A percentile compares a stretch with the other conserved stretches of the same genome.
These are phyloP conservation scores for Moricandia moricandioides DNA, from an alignment of 345 rosid species.

Conservation along the genomic window DNA sequence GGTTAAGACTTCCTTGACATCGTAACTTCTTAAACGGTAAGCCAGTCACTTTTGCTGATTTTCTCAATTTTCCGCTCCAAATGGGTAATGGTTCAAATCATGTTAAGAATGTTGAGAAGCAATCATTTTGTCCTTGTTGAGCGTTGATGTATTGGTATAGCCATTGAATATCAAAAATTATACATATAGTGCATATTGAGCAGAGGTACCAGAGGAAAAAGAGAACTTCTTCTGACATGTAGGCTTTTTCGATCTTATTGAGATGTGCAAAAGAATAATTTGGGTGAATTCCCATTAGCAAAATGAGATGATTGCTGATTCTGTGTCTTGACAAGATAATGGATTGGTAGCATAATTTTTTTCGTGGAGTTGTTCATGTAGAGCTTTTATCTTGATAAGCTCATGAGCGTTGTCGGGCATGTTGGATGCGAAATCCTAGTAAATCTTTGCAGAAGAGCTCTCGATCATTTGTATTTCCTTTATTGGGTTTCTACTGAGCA, in stretches of 20 bases:
- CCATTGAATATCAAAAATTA: background rate
- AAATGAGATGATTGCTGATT: background rate
- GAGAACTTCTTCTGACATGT: background rate
- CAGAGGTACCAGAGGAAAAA: background rate
- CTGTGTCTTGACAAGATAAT: background rate
- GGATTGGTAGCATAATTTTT: background rate
- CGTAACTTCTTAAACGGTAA: too few species aligned
- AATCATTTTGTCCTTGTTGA: background rate
- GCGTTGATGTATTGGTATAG: background rate
- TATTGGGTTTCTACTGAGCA: too few species aligned
- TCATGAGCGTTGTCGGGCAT: too few species aligned
- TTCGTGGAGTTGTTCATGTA: background rate
- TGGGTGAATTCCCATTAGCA: background rate
- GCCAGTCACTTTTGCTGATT: too few species aligned
- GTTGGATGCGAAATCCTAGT: too few species aligned
- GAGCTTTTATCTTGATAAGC: too few species aligned
- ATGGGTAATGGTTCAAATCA: too few species aligned
- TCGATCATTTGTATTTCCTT: too few species aligned
- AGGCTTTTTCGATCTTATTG: background rate
- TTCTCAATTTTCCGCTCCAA: too few species aligned
- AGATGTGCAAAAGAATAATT: background rate
- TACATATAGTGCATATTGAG: background rate
- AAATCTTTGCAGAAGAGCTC: too few species aligned
- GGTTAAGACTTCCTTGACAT: too few species aligned
- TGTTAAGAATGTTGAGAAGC: too few species aligned